Base-by-base conservation (phyloP, 2,329 filamentous ascomycete genomes). In the Tolypocladium tundrense region DNA sequence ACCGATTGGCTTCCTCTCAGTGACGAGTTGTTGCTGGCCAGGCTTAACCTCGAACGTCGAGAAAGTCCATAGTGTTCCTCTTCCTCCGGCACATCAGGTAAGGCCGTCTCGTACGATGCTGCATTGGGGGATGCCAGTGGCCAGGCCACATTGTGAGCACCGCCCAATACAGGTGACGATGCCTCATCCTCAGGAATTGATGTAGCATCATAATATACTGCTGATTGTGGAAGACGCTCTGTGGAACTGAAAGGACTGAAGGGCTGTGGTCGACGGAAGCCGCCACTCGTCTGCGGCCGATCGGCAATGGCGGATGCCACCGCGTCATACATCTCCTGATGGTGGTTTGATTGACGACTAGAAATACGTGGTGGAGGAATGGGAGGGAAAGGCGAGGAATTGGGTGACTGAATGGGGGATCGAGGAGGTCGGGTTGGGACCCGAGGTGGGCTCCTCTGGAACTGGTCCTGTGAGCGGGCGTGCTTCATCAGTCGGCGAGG, bases 1-100 rank as follows among this genome's bases (percentile, higher is more conserved):
- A 82, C 79, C 0, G 82, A 85, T 51, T 81, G 72, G 62, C 80
- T 83, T 24, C 75, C 79, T 54, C 81, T 73, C 13, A 85, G 74
- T 0, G 80, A 83, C 4, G 79, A 79, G 45, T 69, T 69, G 59
- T 72, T 81, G 67, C 79, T 81, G 19, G 72, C 65, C 24, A 78
- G 61, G 66, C 77, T 83, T 48, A 71, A 68, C 31, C 72, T 75
- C 33, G 76, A 77, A 55, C 68, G 73, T 58, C 69, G 73, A 33
- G 64, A 64, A 39, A 66, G 66, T 55, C 66, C 69, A 52, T 70
- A 68, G 58, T 76, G 75, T 61, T 86, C 84, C 40, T 87, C 84
- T 64, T 87, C 84, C 65, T 87, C 84, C 1, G 83, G 81, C 4
- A 87, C 83, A 63, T 85, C 79, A 7, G 83, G 76, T 21, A 87